Conservation (phyloP, 352 stramenopile species). For the Saprolegnia diclina region DNA sequence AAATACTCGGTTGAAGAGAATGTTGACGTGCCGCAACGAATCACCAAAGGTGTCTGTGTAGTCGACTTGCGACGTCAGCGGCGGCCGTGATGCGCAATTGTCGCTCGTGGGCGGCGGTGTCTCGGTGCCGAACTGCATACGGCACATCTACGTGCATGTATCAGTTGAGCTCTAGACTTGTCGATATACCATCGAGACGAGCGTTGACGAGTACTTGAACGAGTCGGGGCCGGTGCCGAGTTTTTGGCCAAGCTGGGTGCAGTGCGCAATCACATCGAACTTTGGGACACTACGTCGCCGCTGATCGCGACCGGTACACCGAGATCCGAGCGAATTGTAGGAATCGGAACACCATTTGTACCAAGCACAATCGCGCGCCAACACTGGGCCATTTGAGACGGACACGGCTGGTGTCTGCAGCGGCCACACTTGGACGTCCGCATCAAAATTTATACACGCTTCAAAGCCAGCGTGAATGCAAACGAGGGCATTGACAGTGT, state of each 20-base stretch:
- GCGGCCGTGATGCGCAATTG: slow-evolving; percentile 14
- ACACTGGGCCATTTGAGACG: background rate
- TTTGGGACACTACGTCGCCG: background rate
- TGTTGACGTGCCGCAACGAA: slow-evolving; percentile 90
- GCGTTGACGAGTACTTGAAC: background rate
- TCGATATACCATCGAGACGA: background rate
- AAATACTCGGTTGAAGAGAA: slow-evolving; percentile 86
- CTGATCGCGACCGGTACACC: background rate
- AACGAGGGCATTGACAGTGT: background rate
- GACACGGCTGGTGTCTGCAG: background rate
- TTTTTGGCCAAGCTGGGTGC: background rate
- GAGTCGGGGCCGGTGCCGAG: background rate
- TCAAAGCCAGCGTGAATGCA: no score
- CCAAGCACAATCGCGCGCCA: background rate
- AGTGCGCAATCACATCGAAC: background rate
- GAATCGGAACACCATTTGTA: background rate
- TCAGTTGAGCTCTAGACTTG: background rate
- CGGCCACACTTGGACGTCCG: background rate
- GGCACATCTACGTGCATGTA: background rate
- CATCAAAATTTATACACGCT: no score
- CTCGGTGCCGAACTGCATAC: background rate
- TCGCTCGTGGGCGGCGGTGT: background rate
- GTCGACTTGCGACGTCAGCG: slow-evolving; percentile 32
- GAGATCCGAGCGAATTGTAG: background rate
- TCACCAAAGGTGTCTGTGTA: slow-evolving; percentile 89